Conservation (phyloP, 805 yeast genomes). For the Ogataea trehalophila region DNA sequence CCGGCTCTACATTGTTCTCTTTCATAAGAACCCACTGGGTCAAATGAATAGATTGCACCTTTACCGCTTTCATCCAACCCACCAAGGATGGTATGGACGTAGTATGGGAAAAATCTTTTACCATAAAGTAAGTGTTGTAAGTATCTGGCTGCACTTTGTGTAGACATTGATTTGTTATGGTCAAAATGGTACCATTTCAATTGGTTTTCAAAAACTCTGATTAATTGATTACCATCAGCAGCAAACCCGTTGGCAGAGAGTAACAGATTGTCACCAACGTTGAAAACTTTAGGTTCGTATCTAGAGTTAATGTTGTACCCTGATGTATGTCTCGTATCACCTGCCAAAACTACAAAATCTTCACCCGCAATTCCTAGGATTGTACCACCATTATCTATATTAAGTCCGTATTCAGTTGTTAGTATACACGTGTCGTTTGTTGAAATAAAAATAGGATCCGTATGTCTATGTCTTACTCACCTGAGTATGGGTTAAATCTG, state of each 20-base stretch:
- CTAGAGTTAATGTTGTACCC: slow-evolving; percentile 94
- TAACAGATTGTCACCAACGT: slow-evolving; percentile 81
- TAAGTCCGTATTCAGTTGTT: background rate
- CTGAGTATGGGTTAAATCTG: slow-evolving; percentile 83
- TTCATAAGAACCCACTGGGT: slow-evolving; percentile 97
- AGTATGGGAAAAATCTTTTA: slow-evolving; percentile 94
- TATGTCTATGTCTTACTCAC: slow-evolving; percentile 25
- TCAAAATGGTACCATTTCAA: slow-evolving; percentile 92
- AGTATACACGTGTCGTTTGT: background rate
- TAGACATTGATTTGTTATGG: slow-evolving; percentile 65
- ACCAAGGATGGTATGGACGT: slow-evolving; percentile 90
- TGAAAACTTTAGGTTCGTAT: slow-evolving; percentile 83
- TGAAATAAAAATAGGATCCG: background rate
- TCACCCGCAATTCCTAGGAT: slow-evolving; percentile 96
- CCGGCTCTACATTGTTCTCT: slow-evolving; percentile 97
- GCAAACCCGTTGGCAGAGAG: slow-evolving; percentile 95
- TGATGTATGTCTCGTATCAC: slow-evolving; percentile 95
- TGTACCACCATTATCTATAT: slow-evolving; percentile 86
- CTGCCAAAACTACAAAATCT: slow-evolving; percentile 94
- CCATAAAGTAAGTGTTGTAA: slow-evolving; percentile 88
- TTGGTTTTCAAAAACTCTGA: slow-evolving; percentile 64
- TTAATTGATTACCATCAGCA: slow-evolving; percentile 87
- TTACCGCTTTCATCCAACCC: slow-evolving; percentile 89
- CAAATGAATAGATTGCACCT: slow-evolving; percentile 94
- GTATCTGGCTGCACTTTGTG: slow-evolving; percentile 80